A percentile compares a stretch with the other conserved stretches of the same genome.
Conservation (phyloP, 2,329 filamentous ascomycete genomes). For the Curvularia eragrostidis region DNA sequence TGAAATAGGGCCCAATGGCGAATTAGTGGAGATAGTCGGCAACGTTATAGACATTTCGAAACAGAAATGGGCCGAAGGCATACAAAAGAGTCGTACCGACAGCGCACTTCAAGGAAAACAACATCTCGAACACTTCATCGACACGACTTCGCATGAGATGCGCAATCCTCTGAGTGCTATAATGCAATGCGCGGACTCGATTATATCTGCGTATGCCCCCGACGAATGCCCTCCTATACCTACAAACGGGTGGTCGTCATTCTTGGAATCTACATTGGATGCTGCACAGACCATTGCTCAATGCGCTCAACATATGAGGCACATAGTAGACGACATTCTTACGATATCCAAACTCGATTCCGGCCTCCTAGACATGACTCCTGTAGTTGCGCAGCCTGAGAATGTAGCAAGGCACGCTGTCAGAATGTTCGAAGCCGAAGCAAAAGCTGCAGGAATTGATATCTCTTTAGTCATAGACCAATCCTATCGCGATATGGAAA, state of each 20-base stretch:
- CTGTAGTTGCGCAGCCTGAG: conserved; percentile 48
- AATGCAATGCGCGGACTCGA: conserved; percentile 53
- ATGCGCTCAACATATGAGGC: conserved; percentile 55
- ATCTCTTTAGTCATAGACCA: conserved; percentile 42
- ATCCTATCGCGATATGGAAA: conserved; percentile 46
- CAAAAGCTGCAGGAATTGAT: conserved; percentile 38
- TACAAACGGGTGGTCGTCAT: conserved; percentile 20
- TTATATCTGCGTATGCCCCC: conserved; percentile 36
- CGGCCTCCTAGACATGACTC: conserved; percentile 51
- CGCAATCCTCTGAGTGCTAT: conserved; percentile 54
- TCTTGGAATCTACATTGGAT: conserved; percentile 39
- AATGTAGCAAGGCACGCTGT: conserved; percentile 42
- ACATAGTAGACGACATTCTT: conserved; percentile 57
- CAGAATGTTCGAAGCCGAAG: conserved; percentile 50
- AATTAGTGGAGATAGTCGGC: conserved; percentile 43
- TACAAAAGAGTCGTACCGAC: conserved; percentile 41
- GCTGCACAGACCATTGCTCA: conserved; percentile 53
- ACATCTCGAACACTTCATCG: conserved; percentile 47
- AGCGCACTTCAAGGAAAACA: conserved; percentile 43
- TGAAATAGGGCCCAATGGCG: conserved; percentile 29
- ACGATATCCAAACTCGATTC: conserved; percentile 56
- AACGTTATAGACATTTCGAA: conserved; percentile 48
- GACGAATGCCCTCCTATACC: conserved; percentile 12
- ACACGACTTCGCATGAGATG: conserved; percentile 52
- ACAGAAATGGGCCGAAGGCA: conserved; percentile 48